Evolutionary conservation across 164 flowering plant species (phyloP).

Genomic region (Hamamelis virginiana): DNA sequence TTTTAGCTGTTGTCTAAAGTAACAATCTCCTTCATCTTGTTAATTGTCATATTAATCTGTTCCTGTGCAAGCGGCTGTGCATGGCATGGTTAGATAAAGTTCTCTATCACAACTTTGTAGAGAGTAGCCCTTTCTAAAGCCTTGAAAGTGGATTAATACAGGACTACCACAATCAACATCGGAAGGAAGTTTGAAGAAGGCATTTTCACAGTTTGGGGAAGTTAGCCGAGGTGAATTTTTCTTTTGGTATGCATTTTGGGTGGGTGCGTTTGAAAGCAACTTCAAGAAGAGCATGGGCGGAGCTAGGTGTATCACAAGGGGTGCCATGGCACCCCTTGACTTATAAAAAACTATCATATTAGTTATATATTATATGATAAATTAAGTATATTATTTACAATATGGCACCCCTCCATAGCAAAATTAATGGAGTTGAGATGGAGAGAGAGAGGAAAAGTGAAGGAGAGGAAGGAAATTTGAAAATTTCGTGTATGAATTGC

Average conservation of each 20-base stretch:
- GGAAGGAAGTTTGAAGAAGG: conserved; percentile 25
- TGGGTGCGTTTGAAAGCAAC: too few species aligned
- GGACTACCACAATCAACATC: conserved; percentile 28
- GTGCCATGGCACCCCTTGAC: too few species aligned
- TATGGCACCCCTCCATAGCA: too few species aligned
- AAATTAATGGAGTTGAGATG: too few species aligned
- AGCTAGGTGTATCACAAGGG: too few species aligned
- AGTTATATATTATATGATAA: too few species aligned
- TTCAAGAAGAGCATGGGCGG: too few species aligned
- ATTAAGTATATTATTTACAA: too few species aligned
- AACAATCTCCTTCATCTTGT: neutral
- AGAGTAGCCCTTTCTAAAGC: conserved; percentile 1
- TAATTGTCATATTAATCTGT: neutral
- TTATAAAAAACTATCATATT: too few species aligned
- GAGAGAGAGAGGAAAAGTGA: too few species aligned
- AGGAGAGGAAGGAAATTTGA: too few species aligned
- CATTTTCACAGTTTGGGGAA: conserved; percentile 31
- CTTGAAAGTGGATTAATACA: conserved; percentile 13
- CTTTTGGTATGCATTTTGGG: neutral
- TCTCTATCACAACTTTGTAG: neutral
- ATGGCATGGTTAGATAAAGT: neutral
- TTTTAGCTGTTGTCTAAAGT: neutral
- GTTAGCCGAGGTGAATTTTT: conserved; percentile 21
- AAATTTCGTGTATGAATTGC: too few species aligned
- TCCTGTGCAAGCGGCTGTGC: neutral